A percentile compares a stretch with the other conserved stretches of the same genome.
phyloP scores from a whole-genome alignment of 768 basidiomycete genomes.

The Auricularia heimuer region DNA sequence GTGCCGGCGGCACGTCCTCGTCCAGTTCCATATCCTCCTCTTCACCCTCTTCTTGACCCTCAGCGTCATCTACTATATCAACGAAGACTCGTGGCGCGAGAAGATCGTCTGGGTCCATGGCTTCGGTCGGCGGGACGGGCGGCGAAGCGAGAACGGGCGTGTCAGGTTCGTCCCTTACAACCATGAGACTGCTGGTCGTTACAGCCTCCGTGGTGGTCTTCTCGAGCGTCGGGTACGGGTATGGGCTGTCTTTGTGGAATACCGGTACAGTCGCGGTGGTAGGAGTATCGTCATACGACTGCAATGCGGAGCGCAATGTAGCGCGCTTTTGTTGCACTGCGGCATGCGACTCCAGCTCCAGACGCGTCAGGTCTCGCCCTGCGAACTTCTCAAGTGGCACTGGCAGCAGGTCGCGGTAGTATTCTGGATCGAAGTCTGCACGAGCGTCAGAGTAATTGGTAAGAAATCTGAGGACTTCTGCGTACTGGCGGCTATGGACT shows the following conservation, averaged over 20 bases:
- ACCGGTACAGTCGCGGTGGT: background rate
- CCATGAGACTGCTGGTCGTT: too few species aligned
- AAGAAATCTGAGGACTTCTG: too few species aligned
- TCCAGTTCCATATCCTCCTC: too few species aligned
- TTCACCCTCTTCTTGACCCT: too few species aligned
- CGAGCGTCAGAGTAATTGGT: background rate
- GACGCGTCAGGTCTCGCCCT: background rate
- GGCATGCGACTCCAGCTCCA: background rate
- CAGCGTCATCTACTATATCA: too few species aligned
- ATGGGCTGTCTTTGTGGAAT: background rate
- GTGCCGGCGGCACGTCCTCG: too few species aligned
- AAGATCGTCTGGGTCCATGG: too few species aligned
- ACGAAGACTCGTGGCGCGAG: too few species aligned
- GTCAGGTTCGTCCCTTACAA: too few species aligned
- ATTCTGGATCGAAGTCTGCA: background rate
- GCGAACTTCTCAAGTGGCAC: background rate
- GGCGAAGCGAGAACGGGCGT: too few species aligned
- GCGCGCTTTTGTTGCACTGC: background rate
- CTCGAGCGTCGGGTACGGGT: background rate
- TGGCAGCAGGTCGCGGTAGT: background rate
- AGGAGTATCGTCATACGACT: background rate
- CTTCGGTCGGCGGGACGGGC: too few species aligned
- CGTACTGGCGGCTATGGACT: slow-evolving; percentile 6
- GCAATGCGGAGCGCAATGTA: background rate
- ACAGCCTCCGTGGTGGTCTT: too few species aligned